A percentile compares a stretch with the other conserved stretches of the same genome.
Conservation (phyloP, 805 yeast genomes). For the Candida loeiensis region DNA sequence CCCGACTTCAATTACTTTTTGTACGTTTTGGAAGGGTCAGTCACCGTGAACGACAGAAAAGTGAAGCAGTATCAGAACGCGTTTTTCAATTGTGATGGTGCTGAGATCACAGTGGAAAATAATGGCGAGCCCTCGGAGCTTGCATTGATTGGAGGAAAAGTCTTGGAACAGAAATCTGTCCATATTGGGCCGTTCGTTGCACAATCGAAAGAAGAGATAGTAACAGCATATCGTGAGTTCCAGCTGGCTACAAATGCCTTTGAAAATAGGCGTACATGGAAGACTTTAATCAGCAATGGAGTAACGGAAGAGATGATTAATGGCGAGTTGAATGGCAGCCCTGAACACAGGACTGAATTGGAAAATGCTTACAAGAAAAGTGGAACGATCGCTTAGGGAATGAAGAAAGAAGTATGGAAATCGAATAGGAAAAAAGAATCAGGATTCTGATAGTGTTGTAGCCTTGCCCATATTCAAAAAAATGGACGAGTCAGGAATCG, state of each 20-base stretch:
- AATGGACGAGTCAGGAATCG: slow-evolving; percentile 74
- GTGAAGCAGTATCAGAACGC: slow-evolving; percentile 48
- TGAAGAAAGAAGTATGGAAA: no score
- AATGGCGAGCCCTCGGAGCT: slow-evolving; percentile 48
- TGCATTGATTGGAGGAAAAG: slow-evolving; percentile 71
- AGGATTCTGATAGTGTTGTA: no score
- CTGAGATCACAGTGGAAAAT: slow-evolving; percentile 40
- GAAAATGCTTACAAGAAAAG: not conserved
- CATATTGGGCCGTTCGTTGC: slow-evolving; percentile 95
- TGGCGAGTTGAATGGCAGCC: slow-evolving; percentile 24
- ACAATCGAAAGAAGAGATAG: slow-evolving; percentile 59
- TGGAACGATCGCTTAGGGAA: no score
- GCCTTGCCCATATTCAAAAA: no score
- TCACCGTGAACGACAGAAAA: slow-evolving; percentile 38
- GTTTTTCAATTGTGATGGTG: slow-evolving; percentile 72
- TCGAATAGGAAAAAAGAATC: no score
- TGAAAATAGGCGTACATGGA: slow-evolving; percentile 63
- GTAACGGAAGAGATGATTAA: slow-evolving; percentile 42
- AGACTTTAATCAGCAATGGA: slow-evolving; percentile 43
- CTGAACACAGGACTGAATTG: not conserved
- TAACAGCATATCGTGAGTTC: slow-evolving; percentile 69
- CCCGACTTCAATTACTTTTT: slow-evolving; percentile 63
- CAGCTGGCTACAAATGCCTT: slow-evolving; percentile 67
- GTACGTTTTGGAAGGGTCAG: slow-evolving; percentile 61
- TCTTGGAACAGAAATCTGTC: slow-evolving; percentile 67